A percentile compares a stretch with the other conserved stretches of the same genome.
Evolutionary conservation across 192 early-diverging fungal genomes (phyloP).

Genomic region (Podila clonocystis): DNA sequence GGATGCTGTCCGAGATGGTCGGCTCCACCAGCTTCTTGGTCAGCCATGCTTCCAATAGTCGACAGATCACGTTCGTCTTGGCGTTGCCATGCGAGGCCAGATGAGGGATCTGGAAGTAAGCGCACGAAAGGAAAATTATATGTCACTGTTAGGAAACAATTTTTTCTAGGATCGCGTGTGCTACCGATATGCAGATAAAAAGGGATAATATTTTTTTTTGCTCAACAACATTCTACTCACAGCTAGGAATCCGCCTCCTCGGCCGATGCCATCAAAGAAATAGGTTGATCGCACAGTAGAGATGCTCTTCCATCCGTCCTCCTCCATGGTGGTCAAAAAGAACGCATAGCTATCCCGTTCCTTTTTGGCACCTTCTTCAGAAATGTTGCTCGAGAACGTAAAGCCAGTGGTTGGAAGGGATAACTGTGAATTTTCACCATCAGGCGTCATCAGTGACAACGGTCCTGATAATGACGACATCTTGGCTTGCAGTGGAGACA

Average conservation of each 20-base stretch:
- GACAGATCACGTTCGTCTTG: slow-evolving; percentile 26
- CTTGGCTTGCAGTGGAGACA: slow-evolving; percentile 19
- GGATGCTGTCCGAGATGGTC: slow-evolving; percentile 29
- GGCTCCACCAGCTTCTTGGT: slow-evolving; percentile 33
- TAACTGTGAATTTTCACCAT: neutral
- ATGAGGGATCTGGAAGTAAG: slow-evolving; percentile 23
- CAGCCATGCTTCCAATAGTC: slow-evolving; percentile 32
- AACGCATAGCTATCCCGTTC: slow-evolving; percentile 32
- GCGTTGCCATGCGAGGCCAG: slow-evolving; percentile 34
- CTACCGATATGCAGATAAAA: neutral
- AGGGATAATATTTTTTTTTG: neutral
- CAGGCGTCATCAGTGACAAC: neutral
- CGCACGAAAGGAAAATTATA: neutral
- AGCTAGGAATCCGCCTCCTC: slow-evolving; percentile 45
- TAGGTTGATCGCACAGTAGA: slow-evolving; percentile 47
- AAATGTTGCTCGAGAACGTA: slow-evolving; percentile 37
- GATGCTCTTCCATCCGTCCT: slow-evolving; percentile 47
- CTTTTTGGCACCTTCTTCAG: slow-evolving; percentile 7
- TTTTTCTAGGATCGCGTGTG: no score
- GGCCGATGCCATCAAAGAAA: slow-evolving; percentile 53
- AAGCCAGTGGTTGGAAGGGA: slow-evolving; percentile 14
- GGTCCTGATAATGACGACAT: neutral
- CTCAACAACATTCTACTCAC: slow-evolving; percentile 13
- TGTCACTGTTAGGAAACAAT: no score
- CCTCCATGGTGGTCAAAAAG: slow-evolving; percentile 40